Percentiles rank a stretch among this genome's conserved stretches.
phyloP scores from a whole-genome alignment of 2,329 filamentous ascomycete species.

The Aciculosporium take region DNA sequence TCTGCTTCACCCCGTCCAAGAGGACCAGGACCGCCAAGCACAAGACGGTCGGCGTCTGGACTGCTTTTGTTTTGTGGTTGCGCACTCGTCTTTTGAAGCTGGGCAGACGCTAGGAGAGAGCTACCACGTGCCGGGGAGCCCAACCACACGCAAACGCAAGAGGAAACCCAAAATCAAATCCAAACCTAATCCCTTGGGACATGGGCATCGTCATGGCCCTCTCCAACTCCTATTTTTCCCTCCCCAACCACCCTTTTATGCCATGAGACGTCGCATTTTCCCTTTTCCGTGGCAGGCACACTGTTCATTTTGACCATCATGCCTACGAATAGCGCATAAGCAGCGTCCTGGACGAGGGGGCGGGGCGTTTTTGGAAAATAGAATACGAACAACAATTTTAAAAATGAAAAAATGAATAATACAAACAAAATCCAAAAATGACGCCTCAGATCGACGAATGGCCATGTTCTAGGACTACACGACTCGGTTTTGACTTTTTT shows the following conservation, averaged over 20 bases:
- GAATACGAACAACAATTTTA: too few species aligned
- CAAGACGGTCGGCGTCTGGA: slow-evolving; percentile 49
- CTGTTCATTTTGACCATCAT: too few species aligned
- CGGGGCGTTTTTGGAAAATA: too few species aligned
- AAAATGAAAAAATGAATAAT: too few species aligned
- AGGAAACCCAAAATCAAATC: too few species aligned
- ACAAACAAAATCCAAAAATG: background rate
- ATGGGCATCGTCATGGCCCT: background rate
- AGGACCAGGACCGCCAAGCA: slow-evolving; percentile 38
- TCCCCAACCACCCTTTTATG: background rate
- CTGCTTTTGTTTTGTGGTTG: slow-evolving; percentile 48
- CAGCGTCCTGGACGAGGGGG: too few species aligned
- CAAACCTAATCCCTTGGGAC: too few species aligned
- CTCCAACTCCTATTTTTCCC: background rate
- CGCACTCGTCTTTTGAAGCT: slow-evolving; percentile 35
- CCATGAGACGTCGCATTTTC: too few species aligned
- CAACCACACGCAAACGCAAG: background rate
- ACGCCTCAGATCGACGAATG: background rate
- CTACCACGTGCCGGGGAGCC: slow-evolving; percentile 8
- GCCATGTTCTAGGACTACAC: background rate
- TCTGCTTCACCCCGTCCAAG: slow-evolving; percentile 27
- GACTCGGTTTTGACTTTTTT: background rate
- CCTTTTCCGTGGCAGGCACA: too few species aligned
- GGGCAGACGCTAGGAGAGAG: slow-evolving; percentile 22
- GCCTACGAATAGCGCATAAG: too few species aligned